Conservation (phyloP, 148 eudicot species). For the Rhododendron williamsianum region DNA sequence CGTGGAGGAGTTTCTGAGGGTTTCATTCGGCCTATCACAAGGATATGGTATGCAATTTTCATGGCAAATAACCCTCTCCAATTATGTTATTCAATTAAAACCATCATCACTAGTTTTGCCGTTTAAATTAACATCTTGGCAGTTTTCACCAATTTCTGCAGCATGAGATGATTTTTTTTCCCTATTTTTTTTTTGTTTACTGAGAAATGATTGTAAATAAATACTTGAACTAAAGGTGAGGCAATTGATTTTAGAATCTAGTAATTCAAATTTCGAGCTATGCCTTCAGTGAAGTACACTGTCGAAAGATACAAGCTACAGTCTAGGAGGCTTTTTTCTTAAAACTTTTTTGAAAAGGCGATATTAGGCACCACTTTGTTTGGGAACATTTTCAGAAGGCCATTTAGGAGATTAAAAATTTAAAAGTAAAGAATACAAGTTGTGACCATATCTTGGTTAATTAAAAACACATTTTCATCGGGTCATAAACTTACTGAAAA, state of each 20-base stretch:
- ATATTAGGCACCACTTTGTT: background rate
- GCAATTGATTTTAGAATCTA: background rate
- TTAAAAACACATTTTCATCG: background rate
- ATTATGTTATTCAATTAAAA: background rate
- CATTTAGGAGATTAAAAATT: background rate
- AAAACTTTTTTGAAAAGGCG: background rate
- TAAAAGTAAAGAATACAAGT: background rate
- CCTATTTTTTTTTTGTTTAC: background rate
- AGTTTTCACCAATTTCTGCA: background rate
- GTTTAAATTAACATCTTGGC: background rate
- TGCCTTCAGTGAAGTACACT: background rate
- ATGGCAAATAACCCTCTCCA: background rate
- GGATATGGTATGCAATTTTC: conserved; percentile 66
- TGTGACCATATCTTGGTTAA: background rate
- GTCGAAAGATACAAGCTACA: background rate
- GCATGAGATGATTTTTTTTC: background rate
- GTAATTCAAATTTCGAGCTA: background rate
- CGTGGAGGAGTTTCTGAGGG: conserved; percentile 92
- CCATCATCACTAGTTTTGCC: background rate
- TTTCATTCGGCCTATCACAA: conserved; percentile 78
- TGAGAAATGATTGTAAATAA: background rate
- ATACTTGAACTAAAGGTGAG: background rate
- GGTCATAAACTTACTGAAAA: background rate
- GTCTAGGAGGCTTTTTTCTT: background rate
- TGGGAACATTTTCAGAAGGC: background rate